Percentiles rank a stretch among this genome's conserved stretches.
These are phyloP conservation scores for Pulveroboletus ravenelii DNA, from an alignment of 768 basidiomycete species.

Conservation along the genomic window DNA sequence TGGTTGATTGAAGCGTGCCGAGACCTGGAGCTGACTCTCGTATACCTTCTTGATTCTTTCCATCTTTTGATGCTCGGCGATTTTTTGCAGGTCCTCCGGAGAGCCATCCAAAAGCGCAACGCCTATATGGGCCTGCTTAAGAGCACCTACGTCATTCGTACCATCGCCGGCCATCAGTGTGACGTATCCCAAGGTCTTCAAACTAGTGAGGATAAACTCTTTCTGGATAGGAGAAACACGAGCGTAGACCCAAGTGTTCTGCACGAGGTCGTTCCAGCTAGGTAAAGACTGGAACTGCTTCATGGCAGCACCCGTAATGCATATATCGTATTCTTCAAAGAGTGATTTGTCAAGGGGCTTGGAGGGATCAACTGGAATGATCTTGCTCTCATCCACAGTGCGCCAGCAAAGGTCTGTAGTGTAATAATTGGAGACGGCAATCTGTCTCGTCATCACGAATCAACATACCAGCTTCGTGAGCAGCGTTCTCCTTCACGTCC, in stretches of 20 bases:
- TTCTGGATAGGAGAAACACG: conserved; percentile 96
- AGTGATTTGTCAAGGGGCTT: conserved; percentile 74
- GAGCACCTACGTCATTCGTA: conserved; percentile 96
- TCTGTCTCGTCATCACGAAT: neutral
- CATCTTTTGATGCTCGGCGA: conserved; percentile 84
- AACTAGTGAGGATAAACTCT: conserved; percentile 87
- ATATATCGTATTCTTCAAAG: conserved; percentile 89
- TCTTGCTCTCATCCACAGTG: conserved; percentile 85
- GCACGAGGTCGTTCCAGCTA: conserved; percentile 78
- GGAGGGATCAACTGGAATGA: conserved; percentile 80
- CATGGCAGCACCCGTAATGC: conserved; percentile 91
- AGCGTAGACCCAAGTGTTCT: conserved; percentile 97
- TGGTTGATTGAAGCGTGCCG: conserved; percentile 83
- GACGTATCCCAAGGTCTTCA: conserved; percentile 83
- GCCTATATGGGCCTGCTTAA: conserved; percentile 97
- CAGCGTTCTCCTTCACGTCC: conserved; percentile 79
- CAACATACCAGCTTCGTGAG: conserved; percentile 60
- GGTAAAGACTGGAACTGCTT: conserved; percentile 74
- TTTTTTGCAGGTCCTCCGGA: conserved; percentile 85
- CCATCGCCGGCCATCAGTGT: conserved; percentile 99
- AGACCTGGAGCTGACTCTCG: conserved; percentile 90
- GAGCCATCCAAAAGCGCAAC: conserved; percentile 91
- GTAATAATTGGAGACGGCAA: neutral
- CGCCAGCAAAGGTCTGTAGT: conserved; percentile 81
- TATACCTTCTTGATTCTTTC: conserved; percentile 97